Evolutionary conservation across 2,329 filamentous ascomycete species (phyloP).

Genomic region (Exophiala xenobiotica): DNA sequence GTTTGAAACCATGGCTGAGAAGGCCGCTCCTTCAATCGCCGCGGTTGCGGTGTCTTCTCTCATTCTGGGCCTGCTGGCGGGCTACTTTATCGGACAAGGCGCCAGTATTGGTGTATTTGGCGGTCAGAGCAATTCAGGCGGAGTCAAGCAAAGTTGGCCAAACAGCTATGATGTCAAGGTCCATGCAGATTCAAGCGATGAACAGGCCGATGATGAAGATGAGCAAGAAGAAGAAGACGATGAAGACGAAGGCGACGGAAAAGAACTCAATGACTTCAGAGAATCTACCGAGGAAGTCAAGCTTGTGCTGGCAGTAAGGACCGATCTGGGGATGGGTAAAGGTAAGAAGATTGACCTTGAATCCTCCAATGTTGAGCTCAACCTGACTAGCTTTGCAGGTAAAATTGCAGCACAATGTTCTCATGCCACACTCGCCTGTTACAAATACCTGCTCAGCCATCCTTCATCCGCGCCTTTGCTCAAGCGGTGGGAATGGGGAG

Average conservation of each 20-base stretch:
- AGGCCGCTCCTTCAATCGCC: slow-evolving; percentile 26
- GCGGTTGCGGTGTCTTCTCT: slow-evolving; percentile 29
- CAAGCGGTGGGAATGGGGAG: slow-evolving; percentile 77
- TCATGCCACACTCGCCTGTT: slow-evolving; percentile 96
- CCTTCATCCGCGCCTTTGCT: slow-evolving; percentile 63
- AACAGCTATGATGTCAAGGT: slow-evolving; percentile 56
- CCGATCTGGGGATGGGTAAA: slow-evolving; percentile 96
- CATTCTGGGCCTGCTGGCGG: slow-evolving; percentile 65
- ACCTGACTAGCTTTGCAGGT: slow-evolving; percentile 52
- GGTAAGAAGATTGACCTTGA: slow-evolving; percentile 54
- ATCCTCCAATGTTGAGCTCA: neutral
- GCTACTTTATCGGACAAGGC: slow-evolving; percentile 69
- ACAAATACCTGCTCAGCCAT: slow-evolving; percentile 70
- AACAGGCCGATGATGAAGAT: slow-evolving; percentile 35
- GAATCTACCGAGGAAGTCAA: slow-evolving; percentile 80
- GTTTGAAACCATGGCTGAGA: slow-evolving; percentile 25
- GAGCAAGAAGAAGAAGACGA: slow-evolving; percentile 59
- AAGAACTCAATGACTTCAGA: slow-evolving; percentile 49
- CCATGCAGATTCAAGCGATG: slow-evolving; percentile 44
- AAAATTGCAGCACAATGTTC: slow-evolving; percentile 96
- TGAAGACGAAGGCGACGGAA: slow-evolving; percentile 62
- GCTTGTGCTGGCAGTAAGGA: slow-evolving; percentile 85
- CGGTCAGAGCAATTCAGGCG: slow-evolving; percentile 29
- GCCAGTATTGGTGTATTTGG: slow-evolving; percentile 70
- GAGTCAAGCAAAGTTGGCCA: slow-evolving; percentile 47